Conservation (phyloP, 768 basidiomycete species). For the Piloderma croceum region DNA sequence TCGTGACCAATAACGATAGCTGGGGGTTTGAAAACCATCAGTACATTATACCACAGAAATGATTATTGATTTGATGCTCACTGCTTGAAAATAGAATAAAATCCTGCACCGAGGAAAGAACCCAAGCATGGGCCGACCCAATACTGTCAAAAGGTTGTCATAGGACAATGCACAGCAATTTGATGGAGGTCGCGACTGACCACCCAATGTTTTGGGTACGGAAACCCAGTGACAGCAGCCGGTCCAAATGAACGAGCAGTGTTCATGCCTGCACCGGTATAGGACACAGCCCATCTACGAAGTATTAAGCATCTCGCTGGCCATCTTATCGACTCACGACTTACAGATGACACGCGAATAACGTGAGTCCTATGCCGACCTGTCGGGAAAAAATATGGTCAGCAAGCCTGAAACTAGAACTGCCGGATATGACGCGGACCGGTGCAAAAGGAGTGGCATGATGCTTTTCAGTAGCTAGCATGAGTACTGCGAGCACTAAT, state of each 20-base stretch:
- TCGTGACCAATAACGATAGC: no score
- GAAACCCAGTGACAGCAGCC: conserved; percentile 60
- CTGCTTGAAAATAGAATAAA: conserved; percentile 56
- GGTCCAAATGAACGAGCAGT: conserved; percentile 68
- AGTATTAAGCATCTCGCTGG: no score
- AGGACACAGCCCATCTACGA: conserved; percentile 52
- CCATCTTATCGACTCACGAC: conserved; percentile 18
- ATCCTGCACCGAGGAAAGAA: conserved; percentile 48
- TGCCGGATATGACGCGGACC: conserved; percentile 25
- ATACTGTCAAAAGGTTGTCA: conserved; percentile 36
- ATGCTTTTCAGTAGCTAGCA: conserved; percentile 71
- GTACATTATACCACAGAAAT: conserved; percentile 25
- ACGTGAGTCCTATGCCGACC: conserved; percentile 62
- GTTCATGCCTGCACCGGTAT: conserved; percentile 65
- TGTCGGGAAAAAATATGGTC: conserved; percentile 16
- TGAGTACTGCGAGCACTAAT: conserved; percentile 59
- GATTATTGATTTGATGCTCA: conserved; percentile 14
- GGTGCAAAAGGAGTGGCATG: conserved; percentile 61
- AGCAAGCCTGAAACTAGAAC: background rate
- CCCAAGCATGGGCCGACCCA: conserved; percentile 71
- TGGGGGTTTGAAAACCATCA: conserved; percentile 51
- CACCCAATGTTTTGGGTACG: conserved; percentile 51
- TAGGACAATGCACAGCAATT: background rate
- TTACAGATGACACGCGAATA: conserved; percentile 59
- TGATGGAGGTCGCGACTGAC: conserved; percentile 32